Evolutionary conservation across 495 filamentous ascomycete genomes (phyloP), one percentile per base, ranked within the genome.

Genomic region (Parmelia sp.): DNA sequence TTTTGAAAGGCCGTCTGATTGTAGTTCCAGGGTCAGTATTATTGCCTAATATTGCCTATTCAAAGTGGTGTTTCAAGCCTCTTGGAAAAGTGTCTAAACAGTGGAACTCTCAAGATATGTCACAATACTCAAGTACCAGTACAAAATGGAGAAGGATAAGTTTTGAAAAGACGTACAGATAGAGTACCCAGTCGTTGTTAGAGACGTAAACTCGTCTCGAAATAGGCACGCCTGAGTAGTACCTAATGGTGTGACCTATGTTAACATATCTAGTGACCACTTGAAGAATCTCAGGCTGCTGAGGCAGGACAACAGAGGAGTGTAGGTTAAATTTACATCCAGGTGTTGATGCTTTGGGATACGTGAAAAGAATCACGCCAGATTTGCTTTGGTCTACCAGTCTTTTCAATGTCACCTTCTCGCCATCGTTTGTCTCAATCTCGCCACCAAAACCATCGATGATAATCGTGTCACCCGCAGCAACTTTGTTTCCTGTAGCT

Each of bases 141-240:
- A 6, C 36, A 6, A 37, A 37, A 37, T 6, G 36, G 11, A 14
- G 12, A 40, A 40, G 12, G 11, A 40, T 8, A 14, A 14, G 17
- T 14, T 40, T 11, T 14, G 39, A 40, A 9, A 40, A 40, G 3
- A 40, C 39, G 39, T 40, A 40, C 39, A 36, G 35, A 36, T 36
- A 36, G 86, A 79, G 51, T 95, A 82, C 29, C 94, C 93, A 39
- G 82, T 85, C n/a, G 84, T 82, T n/a, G 85, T 90, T 55, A 98
- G 80, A 60, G 84, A 73, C n/a, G 77, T 75, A 76, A 93, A 87
- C 17, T 82, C 77, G 80, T 97, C 94, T 67, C 93, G 85, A 79
- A 98, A 97, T 65, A 92, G 78, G 75, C 94, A 97, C 58, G 82
- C 94, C 85, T 97, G 94, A 36, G 82, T 90, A 47, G 91, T 97